A percentile compares a stretch with the other conserved stretches of the same genome.
Evolutionary conservation across 2,329 filamentous ascomycete species (phyloP).

Genomic region (Stagonosporopsis vannaccii): DNA sequence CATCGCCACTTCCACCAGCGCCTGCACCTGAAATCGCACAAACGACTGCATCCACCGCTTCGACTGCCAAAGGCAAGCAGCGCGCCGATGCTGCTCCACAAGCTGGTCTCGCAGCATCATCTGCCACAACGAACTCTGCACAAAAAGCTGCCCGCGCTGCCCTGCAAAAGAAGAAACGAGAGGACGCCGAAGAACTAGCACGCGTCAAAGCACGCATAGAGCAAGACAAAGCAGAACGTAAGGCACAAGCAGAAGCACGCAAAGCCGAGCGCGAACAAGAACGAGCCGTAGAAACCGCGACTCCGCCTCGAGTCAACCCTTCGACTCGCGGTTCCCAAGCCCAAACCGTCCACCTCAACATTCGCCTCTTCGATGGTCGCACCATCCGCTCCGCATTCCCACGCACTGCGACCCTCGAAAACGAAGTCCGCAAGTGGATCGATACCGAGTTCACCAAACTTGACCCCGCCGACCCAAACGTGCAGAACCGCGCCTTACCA

Average conservation of each 20-base stretch:
- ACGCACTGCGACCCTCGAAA: slow-evolving; percentile 66
- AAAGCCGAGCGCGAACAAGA: slow-evolving; percentile 45
- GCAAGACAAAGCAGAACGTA: slow-evolving; percentile 75
- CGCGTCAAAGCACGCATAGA: slow-evolving; percentile 78
- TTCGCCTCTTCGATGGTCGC: slow-evolving; percentile 84
- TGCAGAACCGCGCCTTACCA: slow-evolving; percentile 38
- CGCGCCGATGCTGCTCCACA: slow-evolving; percentile 51
- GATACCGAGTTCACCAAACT: slow-evolving; percentile 55
- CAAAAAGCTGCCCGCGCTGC: slow-evolving; percentile 47
- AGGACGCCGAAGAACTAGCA: slow-evolving; percentile 72
- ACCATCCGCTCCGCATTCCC: slow-evolving; percentile 78
- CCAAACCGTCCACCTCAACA: slow-evolving; percentile 64
- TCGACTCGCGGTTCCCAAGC: slow-evolving; percentile 41
- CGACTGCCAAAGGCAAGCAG: slow-evolving; percentile 48
- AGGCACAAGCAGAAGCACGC: slow-evolving; percentile 47
- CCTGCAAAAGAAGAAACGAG: slow-evolving; percentile 68
- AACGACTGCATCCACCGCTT: slow-evolving; percentile 15
- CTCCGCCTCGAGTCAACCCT: slow-evolving; percentile 5
- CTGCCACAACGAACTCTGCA: slow-evolving; percentile 46
- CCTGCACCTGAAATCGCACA: slow-evolving; percentile 5
- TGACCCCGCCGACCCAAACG: slow-evolving; percentile 30
- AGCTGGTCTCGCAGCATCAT: slow-evolving; percentile 44
- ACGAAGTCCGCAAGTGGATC: slow-evolving; percentile 78
- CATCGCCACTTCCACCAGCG: slow-evolving; percentile 10
- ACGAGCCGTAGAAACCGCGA: slow-evolving; percentile 15